Conservation (phyloP, 108 stramenopile species). For the Aurantiochytrium sp. region DNA sequence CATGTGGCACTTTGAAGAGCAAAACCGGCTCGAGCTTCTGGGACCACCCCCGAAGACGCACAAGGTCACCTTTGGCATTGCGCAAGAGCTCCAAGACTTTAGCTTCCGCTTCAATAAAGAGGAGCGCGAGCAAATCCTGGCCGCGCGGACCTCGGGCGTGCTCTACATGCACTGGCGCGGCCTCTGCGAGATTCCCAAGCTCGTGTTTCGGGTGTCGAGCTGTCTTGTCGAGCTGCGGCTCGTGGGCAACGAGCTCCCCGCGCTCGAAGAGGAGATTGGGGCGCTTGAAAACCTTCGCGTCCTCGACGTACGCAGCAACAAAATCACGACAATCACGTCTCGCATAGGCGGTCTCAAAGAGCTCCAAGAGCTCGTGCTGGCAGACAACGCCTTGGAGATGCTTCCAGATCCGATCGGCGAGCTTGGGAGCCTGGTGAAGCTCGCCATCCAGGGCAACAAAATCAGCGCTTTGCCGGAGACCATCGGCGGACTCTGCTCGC, state of each 20-base stretch:
- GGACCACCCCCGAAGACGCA: not conserved
- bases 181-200: not conserved
- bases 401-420: not conserved
- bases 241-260: not conserved
- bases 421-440: not conserved
- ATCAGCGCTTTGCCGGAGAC: not conserved
- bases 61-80: not conserved
- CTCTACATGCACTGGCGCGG: not conserved
- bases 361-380: not conserved
- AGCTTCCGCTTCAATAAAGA: not conserved
- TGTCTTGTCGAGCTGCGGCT: not conserved
- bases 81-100: not conserved
- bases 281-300: not conserved
- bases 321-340: not conserved
- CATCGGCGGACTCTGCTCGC: not conserved
- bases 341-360: not conserved
- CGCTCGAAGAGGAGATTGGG: not conserved
- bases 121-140: not conserved
- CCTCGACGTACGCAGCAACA: not conserved
- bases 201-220: not conserved
- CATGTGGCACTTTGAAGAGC: not conserved
- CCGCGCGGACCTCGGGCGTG: not conserved
- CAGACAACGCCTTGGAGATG: not conserved
- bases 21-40: not conserved
- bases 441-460: not conserved